A percentile compares a stretch with the other conserved stretches of the same genome.
Evolutionary conservation across 2,329 filamentous ascomycete genomes (phyloP).

Genomic region (Aspergillus floridensis): DNA sequence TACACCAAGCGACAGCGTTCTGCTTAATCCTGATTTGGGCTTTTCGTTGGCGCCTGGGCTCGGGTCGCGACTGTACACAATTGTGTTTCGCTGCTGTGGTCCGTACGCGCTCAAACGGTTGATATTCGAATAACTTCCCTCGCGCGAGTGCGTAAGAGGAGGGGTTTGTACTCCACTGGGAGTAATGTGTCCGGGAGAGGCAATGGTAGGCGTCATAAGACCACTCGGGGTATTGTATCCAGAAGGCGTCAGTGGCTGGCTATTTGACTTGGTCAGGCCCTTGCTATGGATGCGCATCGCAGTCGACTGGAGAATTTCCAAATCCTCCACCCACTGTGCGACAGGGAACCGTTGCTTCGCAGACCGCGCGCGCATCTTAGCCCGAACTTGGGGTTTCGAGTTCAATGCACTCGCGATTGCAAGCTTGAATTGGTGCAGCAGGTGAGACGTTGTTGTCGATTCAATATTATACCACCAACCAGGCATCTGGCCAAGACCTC

Average conservation of each 20-base stretch:
- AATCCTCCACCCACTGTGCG: constrained; percentile 63
- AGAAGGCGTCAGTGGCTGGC: constrained; percentile 36
- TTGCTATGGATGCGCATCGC: constrained; percentile 59
- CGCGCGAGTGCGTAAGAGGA: constrained; percentile 30
- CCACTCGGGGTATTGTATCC: constrained; percentile 45
- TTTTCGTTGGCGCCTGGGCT: constrained; percentile 32
- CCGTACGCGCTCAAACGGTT: constrained; percentile 34
- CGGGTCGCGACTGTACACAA: constrained; percentile 40
- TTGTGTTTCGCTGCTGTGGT: constrained; percentile 39
- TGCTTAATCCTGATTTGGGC: constrained; percentile 32
- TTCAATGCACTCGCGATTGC: constrained; percentile 62
- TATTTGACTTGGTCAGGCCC: constrained; percentile 32
- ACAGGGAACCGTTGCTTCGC: constrained; percentile 67
- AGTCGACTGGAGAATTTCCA: constrained; percentile 61
- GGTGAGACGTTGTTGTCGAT: constrained; percentile 60
- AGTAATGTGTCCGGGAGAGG: constrained; percentile 43
- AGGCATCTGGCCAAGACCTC: constrained; percentile 68
- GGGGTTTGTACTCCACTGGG: constrained; percentile 42
- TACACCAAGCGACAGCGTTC: constrained; percentile 41
- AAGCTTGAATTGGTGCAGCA: constrained; percentile 63
- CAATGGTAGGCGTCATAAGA: constrained; percentile 31
- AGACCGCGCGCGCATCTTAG: constrained; percentile 63
- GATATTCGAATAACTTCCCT: constrained; percentile 28
- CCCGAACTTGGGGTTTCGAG: constrained; percentile 55
- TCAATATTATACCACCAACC: constrained; percentile 71